Base-by-base conservation (phyloP, 768 basidiomycete genomes). In the Trametes cubensis region DNA sequence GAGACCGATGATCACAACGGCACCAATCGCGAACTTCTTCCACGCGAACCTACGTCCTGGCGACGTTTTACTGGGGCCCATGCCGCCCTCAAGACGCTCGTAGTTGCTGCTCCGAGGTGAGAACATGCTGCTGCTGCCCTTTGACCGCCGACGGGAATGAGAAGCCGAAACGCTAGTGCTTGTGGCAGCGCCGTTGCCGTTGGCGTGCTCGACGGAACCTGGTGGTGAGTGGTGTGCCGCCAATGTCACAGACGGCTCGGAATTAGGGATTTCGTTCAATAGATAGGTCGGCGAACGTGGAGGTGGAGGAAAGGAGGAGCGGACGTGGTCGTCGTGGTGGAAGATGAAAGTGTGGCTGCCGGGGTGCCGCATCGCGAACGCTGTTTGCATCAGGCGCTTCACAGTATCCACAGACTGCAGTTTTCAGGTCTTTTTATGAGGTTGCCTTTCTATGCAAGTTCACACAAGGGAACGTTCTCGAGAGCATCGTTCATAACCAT, bases 191-290 rank as follows among this genome's bases (percentile, higher is more conserved):
- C 42, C 40, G 61, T 46, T 58, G 42, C 39, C 47, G 60, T 42
- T 56, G 44, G 44, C 51, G 49, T 44, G 34, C 10, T 26, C 57
- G 20, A 41, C 21, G 44, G 58, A 64, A 26, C 39, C 28, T 38
- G 63, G 53, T 0, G 53, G 41, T 14, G 26, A 44, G 15, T 44
- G 56, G 49, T 46, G 14, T 39, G 17, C 17, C 26, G 63, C 58
- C 59, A 55, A 60, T 52, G 34, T 58, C 21, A 56, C 39, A 30
- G 45, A 46, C 23, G 48, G n/a, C 25, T 38, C 13, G 21, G 47
- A 55, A 49, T 46, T 1, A 56, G 55, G 97, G 95, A 74, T 98
- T 98, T 42, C 95, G 92, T 20, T 97, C 97, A 68, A 98, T 98
- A 69, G 98, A 83, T 34, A 98, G 93, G 18, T 96, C 97, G 3